Percentiles rank a stretch among this genome's conserved stretches.
phyloP scores from a whole-genome alignment of 75 land plant genomes.

The Pseudotsuga menziesii region DNA sequence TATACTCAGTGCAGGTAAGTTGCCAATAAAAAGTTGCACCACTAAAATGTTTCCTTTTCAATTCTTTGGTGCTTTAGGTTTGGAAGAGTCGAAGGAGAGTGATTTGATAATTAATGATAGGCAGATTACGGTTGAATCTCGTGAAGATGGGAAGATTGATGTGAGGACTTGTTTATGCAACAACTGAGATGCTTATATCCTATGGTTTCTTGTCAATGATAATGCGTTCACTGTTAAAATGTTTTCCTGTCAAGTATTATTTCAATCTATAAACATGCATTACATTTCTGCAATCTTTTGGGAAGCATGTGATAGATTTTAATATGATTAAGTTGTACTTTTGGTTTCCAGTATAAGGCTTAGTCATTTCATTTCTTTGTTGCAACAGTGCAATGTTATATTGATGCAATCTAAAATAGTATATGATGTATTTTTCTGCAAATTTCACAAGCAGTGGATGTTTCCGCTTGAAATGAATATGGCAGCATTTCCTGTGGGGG shows the following conservation, averaged over 20 bases:
- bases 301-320: neutral
- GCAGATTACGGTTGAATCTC: conserved; percentile 36
- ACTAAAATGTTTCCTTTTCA: neutral
- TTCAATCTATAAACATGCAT: neutral
- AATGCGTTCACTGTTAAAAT: neutral
- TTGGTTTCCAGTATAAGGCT: neutral
- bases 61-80: conserved; percentile 16
- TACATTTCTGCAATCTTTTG: neutral
- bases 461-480: neutral
- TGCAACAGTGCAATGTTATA: neutral
- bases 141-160: conserved; percentile 37
- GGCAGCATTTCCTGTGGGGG: neutral
- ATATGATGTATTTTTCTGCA: neutral
- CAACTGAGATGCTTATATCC: neutral
- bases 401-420: neutral
- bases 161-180: conserved; percentile 23
- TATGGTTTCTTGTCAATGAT: neutral
- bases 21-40: neutral
- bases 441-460: neutral
- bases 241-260: neutral
- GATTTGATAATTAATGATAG: conserved; percentile 20
- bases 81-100: conserved; percentile 21
- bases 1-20: neutral
- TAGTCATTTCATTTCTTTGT: neutral
- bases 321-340: neutral